Percentiles rank a stretch among this genome's conserved stretches.
phyloP scores from a whole-genome alignment of 73 alveolate genomes.

The Symbiodinium natans region DNA sequence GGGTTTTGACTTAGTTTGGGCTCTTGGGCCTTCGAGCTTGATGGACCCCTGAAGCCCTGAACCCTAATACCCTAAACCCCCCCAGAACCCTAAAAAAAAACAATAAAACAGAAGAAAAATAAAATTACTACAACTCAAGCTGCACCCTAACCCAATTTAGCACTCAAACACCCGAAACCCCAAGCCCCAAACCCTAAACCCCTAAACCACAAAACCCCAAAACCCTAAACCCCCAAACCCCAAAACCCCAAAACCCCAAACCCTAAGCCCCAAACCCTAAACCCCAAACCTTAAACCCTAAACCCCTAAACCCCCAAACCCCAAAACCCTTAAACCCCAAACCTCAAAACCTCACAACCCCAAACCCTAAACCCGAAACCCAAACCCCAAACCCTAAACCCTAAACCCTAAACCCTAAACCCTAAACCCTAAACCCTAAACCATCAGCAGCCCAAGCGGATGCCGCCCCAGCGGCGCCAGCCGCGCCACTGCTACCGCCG shows the following conservation, averaged over 20 bases:
- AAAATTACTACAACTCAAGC: too few species aligned
- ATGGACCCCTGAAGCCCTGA: neutral
- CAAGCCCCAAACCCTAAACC: too few species aligned
- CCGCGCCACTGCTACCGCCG: conserved; percentile 46
- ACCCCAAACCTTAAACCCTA: neutral
- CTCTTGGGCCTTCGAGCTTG: neutral
- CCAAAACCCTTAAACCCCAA: too few species aligned
- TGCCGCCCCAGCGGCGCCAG: neutral
- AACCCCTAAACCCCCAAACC: too few species aligned
- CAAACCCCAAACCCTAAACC: neutral
- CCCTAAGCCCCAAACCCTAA: neutral
- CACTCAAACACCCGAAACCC: too few species aligned
- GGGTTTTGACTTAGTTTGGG: neutral
- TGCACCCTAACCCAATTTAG: too few species aligned
- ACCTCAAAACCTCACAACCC: too few species aligned
- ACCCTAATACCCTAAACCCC: neutral
- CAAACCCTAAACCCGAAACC: too few species aligned
- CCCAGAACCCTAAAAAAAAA: neutral
- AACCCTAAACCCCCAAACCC: too few species aligned
- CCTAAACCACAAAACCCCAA: too few species aligned
- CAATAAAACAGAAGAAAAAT: neutral
- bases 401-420: neutral
- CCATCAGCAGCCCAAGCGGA: neutral
- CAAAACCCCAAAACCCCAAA: neutral
- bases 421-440: neutral